Evolutionary conservation across 208 protist genomes (phyloP).

Genomic region (Tritrichomonas foetus): DNA sequence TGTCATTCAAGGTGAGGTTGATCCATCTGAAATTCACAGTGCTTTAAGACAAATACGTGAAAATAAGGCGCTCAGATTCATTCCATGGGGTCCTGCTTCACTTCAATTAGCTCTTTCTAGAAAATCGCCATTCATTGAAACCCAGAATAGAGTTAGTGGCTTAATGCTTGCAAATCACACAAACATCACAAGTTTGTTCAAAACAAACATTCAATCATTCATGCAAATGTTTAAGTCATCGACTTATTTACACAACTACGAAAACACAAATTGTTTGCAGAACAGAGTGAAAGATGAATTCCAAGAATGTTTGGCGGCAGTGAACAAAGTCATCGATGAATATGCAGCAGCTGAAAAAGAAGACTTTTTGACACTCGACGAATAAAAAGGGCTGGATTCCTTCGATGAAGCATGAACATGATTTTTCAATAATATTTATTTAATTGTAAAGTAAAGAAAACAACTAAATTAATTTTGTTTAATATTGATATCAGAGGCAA

Average conservation of each 20-base stretch:
- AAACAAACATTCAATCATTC: neutral
- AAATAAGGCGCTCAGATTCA: conserved; percentile 90
- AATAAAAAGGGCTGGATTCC: no score
- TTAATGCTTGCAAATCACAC: conserved; percentile 99
- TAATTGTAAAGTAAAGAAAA: no score
- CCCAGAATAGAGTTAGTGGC: conserved; percentile 88
- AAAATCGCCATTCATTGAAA: conserved; percentile 89
- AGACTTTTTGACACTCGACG: neutral
- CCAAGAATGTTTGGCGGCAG: neutral
- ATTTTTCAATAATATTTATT: no score
- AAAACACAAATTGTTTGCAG: neutral
- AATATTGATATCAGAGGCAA: no score
- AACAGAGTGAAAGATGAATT: neutral
- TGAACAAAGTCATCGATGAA: neutral
- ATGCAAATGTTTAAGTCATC: neutral
- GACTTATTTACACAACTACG: neutral
- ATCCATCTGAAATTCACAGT: conserved; percentile 90
- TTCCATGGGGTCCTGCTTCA: conserved; percentile 92
- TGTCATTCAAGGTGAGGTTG: conserved; percentile 98
- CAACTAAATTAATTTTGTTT: no score
- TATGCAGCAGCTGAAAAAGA: neutral
- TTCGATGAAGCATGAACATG: no score
- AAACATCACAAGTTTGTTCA: conserved; percentile 66
- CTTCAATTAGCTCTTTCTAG: conserved; percentile 77
- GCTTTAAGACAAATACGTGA: conserved; percentile 92